These are phyloP conservation scores for Fusarium veterinarium DNA, from an alignment of 2,329 filamentous ascomycete species.

Conservation along the genomic window DNA sequence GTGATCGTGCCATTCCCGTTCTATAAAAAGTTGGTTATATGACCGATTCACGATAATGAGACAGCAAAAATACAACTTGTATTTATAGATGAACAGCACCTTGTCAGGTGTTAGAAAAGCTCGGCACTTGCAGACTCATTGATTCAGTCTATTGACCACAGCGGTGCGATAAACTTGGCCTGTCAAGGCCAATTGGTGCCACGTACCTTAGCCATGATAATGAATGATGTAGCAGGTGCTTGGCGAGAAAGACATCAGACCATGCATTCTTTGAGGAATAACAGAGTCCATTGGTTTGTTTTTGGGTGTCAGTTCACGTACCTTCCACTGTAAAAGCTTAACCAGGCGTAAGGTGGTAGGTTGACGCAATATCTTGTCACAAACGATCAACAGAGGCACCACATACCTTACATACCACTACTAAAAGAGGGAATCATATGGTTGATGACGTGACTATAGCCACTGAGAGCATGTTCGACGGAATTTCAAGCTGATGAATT, in stretches of 20 bases:
- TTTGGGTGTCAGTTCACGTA: not conserved
- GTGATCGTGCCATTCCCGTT: conserved; percentile 42
- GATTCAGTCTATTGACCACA: not conserved
- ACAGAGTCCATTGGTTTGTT: not conserved
- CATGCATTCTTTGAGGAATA: not conserved
- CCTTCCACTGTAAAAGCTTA: not conserved
- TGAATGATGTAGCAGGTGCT: not conserved
- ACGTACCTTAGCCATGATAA: conserved; percentile 5
- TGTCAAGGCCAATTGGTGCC: conserved; percentile 11
- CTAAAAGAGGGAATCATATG: not conserved
- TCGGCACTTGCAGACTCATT: not conserved
- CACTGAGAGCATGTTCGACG: not conserved
- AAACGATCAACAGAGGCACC: not conserved
- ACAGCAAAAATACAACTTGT: not conserved
- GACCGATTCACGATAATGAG: not conserved
- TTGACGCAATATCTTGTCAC: conserved; percentile 3
- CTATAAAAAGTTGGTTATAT: not conserved
- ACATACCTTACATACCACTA: not conserved
- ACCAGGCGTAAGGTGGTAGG: not conserved
- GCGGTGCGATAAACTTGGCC: not conserved
- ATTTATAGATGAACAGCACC: not conserved
- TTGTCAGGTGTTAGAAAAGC: not conserved
- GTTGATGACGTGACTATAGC: not conserved
- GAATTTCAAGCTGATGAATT: not conserved
- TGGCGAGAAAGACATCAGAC: not conserved